Conservation (phyloP, 129 eudicot species). For the Lactuca sativa region DNA sequence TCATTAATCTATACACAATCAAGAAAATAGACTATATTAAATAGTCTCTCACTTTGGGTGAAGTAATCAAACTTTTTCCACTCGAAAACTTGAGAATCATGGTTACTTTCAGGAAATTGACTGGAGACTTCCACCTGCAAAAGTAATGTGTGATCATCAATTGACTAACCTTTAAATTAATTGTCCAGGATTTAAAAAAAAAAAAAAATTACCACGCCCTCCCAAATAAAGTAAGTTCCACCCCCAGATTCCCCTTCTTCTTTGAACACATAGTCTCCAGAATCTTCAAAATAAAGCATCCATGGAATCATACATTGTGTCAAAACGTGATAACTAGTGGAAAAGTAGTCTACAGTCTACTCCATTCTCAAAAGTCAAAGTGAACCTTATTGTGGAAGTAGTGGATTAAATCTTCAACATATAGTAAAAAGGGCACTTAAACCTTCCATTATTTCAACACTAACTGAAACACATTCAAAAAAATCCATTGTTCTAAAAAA, state of each 20-base stretch:
- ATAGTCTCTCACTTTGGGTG: conserved; percentile 61
- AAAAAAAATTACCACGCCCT: conserved; percentile 61
- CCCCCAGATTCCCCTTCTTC: conserved; percentile 65
- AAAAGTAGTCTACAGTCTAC: not conserved
- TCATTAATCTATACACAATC: not conserved
- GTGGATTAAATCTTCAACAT: not conserved
- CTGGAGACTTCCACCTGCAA: conserved; percentile 70
- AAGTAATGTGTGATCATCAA: conserved; percentile 3
- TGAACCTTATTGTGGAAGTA: not conserved
- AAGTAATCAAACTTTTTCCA: conserved; percentile 65
- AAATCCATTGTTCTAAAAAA: not conserved
- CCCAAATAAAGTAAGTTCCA: conserved; percentile 70
- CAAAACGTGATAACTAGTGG: not conserved
- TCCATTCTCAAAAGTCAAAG: not conserved
- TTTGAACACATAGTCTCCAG: conserved; percentile 60
- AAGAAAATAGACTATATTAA: conserved; percentile 5
- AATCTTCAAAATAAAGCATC: conserved; percentile 41
- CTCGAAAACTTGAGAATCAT: conserved; percentile 55
- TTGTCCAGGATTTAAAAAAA: not conserved
- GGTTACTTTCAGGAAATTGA: conserved; percentile 50
- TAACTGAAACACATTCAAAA: not conserved
- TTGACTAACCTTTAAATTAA: not conserved
- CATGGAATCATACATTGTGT: conserved; percentile 10
- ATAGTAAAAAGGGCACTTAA: not conserved
- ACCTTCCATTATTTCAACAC: not conserved